A percentile compares a stretch with the other conserved stretches of the same genome.
Evolutionary conservation across 306 rosid genomes (phyloP).

Genomic region (Cucurbita pepo): DNA sequence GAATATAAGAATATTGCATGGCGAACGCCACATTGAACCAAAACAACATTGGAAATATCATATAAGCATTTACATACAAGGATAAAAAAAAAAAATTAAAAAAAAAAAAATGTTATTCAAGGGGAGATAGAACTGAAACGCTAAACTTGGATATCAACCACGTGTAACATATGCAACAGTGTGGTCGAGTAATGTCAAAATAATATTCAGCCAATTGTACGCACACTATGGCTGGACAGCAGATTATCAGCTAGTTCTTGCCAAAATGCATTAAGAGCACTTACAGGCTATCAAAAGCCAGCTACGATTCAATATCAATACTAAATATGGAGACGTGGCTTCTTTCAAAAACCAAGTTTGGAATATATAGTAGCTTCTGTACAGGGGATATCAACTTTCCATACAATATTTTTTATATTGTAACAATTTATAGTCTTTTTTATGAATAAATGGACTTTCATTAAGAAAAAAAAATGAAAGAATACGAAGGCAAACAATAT

Average conservation of each 20-base stretch:
- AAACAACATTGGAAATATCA: background rate
- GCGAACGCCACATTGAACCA: background rate
- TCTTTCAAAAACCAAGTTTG: background rate
- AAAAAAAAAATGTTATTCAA: background rate
- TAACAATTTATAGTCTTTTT: background rate
- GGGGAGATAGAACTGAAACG: background rate
- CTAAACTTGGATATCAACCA: background rate
- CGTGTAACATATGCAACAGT: background rate
- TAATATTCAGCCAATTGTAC: background rate
- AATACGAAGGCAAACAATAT: too few species aligned
- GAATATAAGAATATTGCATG: background rate
- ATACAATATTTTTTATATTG: background rate
- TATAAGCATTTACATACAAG: background rate
- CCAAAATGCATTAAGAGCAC: background rate
- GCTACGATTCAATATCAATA: background rate
- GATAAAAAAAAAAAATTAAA: too few species aligned
- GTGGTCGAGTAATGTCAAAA: background rate
- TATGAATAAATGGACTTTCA: too few species aligned
- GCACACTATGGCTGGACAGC: background rate
- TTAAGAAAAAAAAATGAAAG: too few species aligned
- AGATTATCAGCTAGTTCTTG: background rate
- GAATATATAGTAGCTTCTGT: background rate
- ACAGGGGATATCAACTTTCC: background rate
- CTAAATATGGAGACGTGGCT: background rate
- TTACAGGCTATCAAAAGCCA: background rate